These are phyloP conservation scores for Viola odorata DNA, from an alignment of 345 rosid species.

Conservation along the genomic window DNA sequence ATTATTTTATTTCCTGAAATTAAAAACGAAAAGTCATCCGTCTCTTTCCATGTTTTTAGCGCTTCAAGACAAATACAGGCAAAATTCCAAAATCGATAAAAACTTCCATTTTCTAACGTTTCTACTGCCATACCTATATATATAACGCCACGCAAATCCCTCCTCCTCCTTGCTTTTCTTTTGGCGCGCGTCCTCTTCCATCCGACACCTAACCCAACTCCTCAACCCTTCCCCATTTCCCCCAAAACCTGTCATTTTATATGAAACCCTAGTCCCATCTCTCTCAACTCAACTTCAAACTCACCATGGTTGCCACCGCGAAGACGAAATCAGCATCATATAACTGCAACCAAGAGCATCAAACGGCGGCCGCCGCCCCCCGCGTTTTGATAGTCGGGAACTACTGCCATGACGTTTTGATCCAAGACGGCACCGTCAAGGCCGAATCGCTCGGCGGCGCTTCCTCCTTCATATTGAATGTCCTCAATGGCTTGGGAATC, in stretches of 20 bases:
- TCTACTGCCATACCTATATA: neutral
- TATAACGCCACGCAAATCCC: neutral
- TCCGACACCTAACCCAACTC: conserved; percentile 3
- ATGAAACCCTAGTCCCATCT: no score
- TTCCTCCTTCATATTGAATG: conserved; percentile 73
- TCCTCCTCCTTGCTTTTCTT: neutral
- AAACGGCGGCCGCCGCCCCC: conserved; percentile 6
- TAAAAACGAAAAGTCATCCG: neutral
- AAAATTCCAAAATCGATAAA: neutral
- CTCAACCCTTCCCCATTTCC: neutral
- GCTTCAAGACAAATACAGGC: neutral
- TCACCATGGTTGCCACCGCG: conserved; percentile 11
- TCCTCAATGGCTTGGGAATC: conserved; percentile 51
- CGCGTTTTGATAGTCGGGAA: conserved; percentile 80
- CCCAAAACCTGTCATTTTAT: neutral
- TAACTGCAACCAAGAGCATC: neutral
- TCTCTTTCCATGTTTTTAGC: neutral
- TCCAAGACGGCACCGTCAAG: conserved; percentile 43
- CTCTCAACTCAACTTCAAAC: neutral
- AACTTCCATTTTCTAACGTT: neutral
- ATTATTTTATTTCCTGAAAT: no score
- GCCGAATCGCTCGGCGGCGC: conserved; percentile 96
- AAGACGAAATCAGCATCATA: neutral
- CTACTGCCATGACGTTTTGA: conserved; percentile 84
- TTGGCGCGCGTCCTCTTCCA: conserved; percentile 11